Percentiles rank a stretch among this genome's conserved stretches.
phyloP scores from a whole-genome alignment of 345 rosid genomes.

The Draba incana region DNA sequence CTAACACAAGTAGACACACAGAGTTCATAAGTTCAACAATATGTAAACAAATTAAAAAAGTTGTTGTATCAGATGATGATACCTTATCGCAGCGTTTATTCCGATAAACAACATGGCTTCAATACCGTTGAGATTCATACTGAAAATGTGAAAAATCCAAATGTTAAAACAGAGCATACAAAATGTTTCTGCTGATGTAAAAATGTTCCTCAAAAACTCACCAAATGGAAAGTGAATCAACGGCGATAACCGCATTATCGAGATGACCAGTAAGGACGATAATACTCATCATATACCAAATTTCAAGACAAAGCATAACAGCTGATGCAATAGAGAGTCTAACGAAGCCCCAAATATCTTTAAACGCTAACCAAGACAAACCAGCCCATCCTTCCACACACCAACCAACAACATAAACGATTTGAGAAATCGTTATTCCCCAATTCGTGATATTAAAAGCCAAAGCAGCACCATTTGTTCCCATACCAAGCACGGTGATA shows the following conservation, averaged over 20 bases:
- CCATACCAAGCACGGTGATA: slow-evolving; percentile 51
- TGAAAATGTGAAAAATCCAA: no score
- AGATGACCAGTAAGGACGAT: slow-evolving; percentile 74
- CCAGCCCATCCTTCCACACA: slow-evolving; percentile 75
- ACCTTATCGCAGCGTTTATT: slow-evolving; percentile 77
- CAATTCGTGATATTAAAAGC: slow-evolving; percentile 60
- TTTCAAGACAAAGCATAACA: slow-evolving; percentile 81
- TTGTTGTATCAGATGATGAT: not conserved
- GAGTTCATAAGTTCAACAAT: not conserved
- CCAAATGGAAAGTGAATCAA: slow-evolving; percentile 85
- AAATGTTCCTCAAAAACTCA: slow-evolving; percentile 35
- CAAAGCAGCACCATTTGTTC: slow-evolving; percentile 66
- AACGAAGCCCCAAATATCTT: slow-evolving; percentile 73
- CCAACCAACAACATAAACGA: slow-evolving; percentile 57
- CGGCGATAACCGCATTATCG: slow-evolving; percentile 65
- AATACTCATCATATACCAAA: slow-evolving; percentile 89
- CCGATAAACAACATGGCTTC: slow-evolving; percentile 84
- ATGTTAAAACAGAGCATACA: not conserved
- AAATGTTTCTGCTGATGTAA: not conserved
- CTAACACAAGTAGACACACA: slow-evolving; percentile 45
- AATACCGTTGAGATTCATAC: slow-evolving; percentile 77
- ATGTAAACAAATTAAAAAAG: not conserved
- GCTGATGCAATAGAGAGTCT: slow-evolving; percentile 79
- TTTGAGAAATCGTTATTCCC: slow-evolving; percentile 51
- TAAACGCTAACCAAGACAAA: slow-evolving; percentile 61